These are phyloP conservation scores for Anisodus tanguticus DNA, from an alignment of 257 asterid genomes.

Conservation along the genomic window DNA sequence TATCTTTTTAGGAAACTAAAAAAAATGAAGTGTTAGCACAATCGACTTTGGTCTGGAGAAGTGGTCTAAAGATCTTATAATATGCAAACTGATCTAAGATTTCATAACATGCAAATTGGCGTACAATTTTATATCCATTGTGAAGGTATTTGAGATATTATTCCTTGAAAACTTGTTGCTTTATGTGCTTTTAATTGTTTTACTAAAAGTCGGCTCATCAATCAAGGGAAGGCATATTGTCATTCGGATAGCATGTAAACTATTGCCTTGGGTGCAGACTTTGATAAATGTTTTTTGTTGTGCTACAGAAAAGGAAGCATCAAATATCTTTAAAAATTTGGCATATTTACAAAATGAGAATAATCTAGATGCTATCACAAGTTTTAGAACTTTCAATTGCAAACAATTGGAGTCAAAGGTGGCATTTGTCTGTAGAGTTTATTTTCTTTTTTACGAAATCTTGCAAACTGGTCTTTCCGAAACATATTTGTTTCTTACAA, in stretches of 20 bases:
- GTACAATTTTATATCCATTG: background rate
- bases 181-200: background rate
- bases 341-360: background rate
- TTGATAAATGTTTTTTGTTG: background rate
- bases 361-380: background rate
- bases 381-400: background rate
- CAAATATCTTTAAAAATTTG: background rate
- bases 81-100: background rate
- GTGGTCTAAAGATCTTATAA: background rate
- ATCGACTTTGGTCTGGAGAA: conserved; percentile 6
- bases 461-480: background rate
- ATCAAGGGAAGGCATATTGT: background rate
- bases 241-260: background rate
- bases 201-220: background rate
- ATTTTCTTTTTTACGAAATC: background rate
- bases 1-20: background rate
- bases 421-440: conserved; percentile 15
- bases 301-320: background rate
- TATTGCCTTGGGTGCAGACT: conserved; percentile 4
- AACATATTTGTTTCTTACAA: background rate
- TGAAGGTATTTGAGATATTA: conserved; percentile 9
- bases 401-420: background rate
- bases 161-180: background rate
- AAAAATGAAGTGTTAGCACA: conserved; percentile 12
- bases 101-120: conserved; percentile 6